Base-by-base conservation (phyloP, 805 yeast species). In the Hanseniaspora osmophila region DNA sequence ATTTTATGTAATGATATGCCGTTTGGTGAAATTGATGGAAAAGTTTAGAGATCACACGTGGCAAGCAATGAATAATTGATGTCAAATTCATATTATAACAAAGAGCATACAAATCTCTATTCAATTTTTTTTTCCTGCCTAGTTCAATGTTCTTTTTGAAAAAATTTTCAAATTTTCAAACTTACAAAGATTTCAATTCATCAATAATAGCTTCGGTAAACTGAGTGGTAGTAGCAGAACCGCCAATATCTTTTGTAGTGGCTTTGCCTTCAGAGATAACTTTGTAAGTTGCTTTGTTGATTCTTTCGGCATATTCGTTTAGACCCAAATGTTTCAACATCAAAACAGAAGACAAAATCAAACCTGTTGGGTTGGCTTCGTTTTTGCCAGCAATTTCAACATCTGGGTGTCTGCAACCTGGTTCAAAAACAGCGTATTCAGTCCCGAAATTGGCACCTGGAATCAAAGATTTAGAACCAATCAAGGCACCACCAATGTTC, bases 331-430 rank as follows among this genome's bases (percentile, higher is more conserved):
- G 98, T 72, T 96, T 84, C 71, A 90, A 77, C 80, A 90, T 67
- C 82, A 90, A 78, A 52, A 88, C 70, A 41, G 95, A 77, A 49
- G 96, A 85, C 60, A 92, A 74, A 59, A 90, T 83, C 90, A 90
- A 83, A 56, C 96, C 97, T 51, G 96, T 85, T 65, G 98, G 98
- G 79, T 90, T 90, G 53, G 97, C 97, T 52, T 85, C 75, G 74
- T 86, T 84, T 69, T 84, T 77, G 63, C 95, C 96, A 74, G 84
- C 75, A 66, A 92, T 84, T 68, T 90, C 96, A 58, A 90, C 75
- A 69, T 97, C 97, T 60, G 88, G 97, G 73, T 88, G 97, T 77
- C 98, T 84, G 72, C 96, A 88, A 70, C 97, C 98, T 60, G 98
- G 97, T 75, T 90, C 98, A 68, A 92, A 90, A 51, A 90, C 94